Conservation (phyloP, 129 eudicot species). For the Artemisia argyi region DNA sequence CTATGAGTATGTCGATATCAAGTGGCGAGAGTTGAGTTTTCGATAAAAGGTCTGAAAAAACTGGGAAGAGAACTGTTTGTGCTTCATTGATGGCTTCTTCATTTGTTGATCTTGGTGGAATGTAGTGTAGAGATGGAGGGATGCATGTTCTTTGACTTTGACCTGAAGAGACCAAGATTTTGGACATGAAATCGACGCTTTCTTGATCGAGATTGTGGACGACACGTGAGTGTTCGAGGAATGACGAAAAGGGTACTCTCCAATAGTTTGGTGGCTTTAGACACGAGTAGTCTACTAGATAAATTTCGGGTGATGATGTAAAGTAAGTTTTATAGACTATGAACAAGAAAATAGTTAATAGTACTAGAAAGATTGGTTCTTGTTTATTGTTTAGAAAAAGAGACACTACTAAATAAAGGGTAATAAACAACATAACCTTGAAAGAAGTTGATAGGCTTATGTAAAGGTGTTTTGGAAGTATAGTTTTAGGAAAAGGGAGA, state of each 20-base stretch:
- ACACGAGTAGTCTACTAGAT: conserved; percentile 78
- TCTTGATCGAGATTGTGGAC: conserved; percentile 45
- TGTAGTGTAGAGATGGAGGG: conserved; percentile 60
- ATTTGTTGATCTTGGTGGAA: conserved; percentile 64
- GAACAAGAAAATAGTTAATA: conserved; percentile 19
- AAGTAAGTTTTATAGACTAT: conserved; percentile 16
- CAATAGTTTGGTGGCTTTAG: conserved; percentile 67
- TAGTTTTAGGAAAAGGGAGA: conserved; percentile 12
- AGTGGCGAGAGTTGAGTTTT: conserved; percentile 47
- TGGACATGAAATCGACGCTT: conserved; percentile 55
- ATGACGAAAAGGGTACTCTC: conserved; percentile 61
- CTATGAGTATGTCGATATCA: conserved; percentile 63
- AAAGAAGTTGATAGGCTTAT: conserved; percentile 21
- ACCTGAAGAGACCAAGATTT: conserved; percentile 57
- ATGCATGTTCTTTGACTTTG: conserved; percentile 54
- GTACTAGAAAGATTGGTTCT: conserved; percentile 30
- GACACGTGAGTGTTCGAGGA: conserved; percentile 55
- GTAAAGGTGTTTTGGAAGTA: background rate
- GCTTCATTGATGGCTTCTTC: conserved; percentile 53
- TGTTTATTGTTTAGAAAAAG: conserved; percentile 28
- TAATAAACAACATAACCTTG: conserved; percentile 14
- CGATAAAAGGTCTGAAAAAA: conserved; percentile 54
- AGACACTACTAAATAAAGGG: conserved; percentile 28
- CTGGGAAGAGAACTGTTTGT: conserved; percentile 52
- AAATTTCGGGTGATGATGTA: conserved; percentile 34